Evolutionary conservation across 345 rosid genomes (phyloP).

Genomic region (Gossypium thurberi): DNA sequence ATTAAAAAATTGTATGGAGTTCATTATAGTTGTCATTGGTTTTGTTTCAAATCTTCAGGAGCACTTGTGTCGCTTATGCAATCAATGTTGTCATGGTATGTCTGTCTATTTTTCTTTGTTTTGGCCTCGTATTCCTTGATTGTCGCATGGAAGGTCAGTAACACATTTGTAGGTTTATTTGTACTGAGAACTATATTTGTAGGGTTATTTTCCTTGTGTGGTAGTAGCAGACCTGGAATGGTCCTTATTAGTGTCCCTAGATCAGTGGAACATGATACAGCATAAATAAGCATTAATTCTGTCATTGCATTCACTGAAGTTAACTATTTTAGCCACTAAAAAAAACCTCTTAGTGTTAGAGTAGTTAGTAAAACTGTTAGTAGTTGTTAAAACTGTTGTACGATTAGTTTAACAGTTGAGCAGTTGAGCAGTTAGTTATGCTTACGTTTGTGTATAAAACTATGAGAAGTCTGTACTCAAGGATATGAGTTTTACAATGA

Average conservation of each 20-base stretch:
- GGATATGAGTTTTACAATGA: too few relatives aligned
- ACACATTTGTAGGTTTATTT: neutral
- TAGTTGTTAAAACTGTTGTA: too few relatives aligned
- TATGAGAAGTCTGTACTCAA: too few relatives aligned
- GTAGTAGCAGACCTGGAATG: neutral
- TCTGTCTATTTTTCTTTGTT: slow-evolving; percentile 3
- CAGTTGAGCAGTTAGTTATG: too few relatives aligned
- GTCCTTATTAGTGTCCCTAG: neutral
- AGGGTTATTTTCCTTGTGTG: neutral
- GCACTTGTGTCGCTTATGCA: slow-evolving; percentile 75
- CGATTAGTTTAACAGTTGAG: too few relatives aligned
- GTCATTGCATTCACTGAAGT: neutral
- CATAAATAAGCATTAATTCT: neutral
- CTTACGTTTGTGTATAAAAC: too few relatives aligned
- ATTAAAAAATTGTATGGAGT: neutral
- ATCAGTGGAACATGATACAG: neutral
- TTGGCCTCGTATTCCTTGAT: neutral
- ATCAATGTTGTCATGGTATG: slow-evolving; percentile 80
- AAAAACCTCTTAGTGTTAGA: neutral
- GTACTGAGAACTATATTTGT: neutral
- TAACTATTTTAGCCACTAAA: neutral
- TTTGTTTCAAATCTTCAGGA: slow-evolving; percentile 47
- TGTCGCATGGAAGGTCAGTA: neutral
- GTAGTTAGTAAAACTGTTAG: too few relatives aligned
- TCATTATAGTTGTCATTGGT: neutral